Evolutionary conservation across 2,329 filamentous ascomycete species (phyloP), one percentile per base, ranked within the genome.

Genomic region (Ophiostoma ips): DNA sequence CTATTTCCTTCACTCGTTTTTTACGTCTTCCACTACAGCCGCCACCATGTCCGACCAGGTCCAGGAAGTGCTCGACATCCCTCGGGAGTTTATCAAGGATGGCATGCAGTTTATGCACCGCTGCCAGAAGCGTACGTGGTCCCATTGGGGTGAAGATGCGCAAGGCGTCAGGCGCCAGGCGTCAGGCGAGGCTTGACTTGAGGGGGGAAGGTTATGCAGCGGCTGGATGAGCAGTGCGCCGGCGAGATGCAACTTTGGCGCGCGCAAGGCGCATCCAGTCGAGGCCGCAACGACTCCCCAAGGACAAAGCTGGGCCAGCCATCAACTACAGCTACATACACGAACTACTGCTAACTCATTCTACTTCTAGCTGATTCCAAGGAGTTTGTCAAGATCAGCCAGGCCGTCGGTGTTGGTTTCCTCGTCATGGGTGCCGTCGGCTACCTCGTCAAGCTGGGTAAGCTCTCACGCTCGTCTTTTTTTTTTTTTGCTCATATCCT

Each of bases 371-470:
- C 71, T 51, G 71, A 75, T 60, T 61, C 64, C 59, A 68, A 70
- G 58, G 73, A 77, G 61, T 77, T 77, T 63, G 64, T 74, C 58
- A 74, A 75, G 66, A 66, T 66, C 61, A 64, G 61, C 53, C 62
- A 66, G 58, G 80, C 80, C 54, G 80, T 84, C 55, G 81, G 79
- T 52, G 73, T 82, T 55, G 81, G 81, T 53, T 84, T 84, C 67
- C 64, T 84, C 55, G 74, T 83, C 65, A 83, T 83, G 79, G 79
- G 79, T 55, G 76, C 77, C 45, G 80, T 83, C 52, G 80, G 80
- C 55, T 84, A 83, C 66, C 65, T 84, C 55, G 78, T 84, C 62
- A 83, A 84, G 72, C 71, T 84, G 61, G 80, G 77, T 81, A 70
- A 46, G 74, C 57, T n/a, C n/a, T n/a, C n/a, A n/a, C n/a, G n/a